A percentile compares a stretch with the other conserved stretches of the same genome.
Conservation (phyloP, 2,329 filamentous ascomycete species). For the Colletotrichum acutatum region DNA sequence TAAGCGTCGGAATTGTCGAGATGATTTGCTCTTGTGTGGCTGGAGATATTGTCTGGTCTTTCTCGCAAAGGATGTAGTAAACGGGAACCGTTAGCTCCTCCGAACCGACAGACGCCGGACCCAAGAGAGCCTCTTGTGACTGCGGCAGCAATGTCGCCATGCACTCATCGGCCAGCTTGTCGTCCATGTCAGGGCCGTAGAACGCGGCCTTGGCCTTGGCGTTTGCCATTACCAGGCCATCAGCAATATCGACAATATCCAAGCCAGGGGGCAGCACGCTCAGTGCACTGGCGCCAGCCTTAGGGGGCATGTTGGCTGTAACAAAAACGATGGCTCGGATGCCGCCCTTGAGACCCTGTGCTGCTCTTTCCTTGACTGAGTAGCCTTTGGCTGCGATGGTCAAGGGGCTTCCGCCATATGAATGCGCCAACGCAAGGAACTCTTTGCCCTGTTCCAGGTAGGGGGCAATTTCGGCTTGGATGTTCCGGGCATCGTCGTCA, state of each 20-base stretch:
- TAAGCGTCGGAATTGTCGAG: slow-evolving; percentile 4
- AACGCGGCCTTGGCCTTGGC: slow-evolving; percentile 12
- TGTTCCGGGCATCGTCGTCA: slow-evolving; percentile 17
- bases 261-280: slow-evolving; percentile 15
- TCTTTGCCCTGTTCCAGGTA: slow-evolving; percentile 9
- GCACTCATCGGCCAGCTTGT: not conserved
- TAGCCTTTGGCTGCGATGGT: slow-evolving; percentile 8
- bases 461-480: not conserved
- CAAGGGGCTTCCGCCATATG: slow-evolving; percentile 11
- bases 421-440: slow-evolving; percentile 19
- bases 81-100: slow-evolving; percentile 6
- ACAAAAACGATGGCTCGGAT: slow-evolving; percentile 6
- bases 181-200: slow-evolving; percentile 23
- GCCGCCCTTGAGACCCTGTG: slow-evolving; percentile 1
- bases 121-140: slow-evolving; percentile 1
- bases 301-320: slow-evolving; percentile 12
- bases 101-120: not conserved
- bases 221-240: slow-evolving; percentile 9
- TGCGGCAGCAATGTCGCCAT: slow-evolving; percentile 14
- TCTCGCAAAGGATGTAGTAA: slow-evolving; percentile 23
- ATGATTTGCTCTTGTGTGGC: slow-evolving; percentile 10
- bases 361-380: slow-evolving; percentile 1
- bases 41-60: slow-evolving; percentile 12
- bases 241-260: slow-evolving; percentile 6
- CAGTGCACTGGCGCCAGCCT: slow-evolving; percentile 7